Base-by-base conservation (phyloP, 805 yeast genomes). In the Ogataea pini region DNA sequence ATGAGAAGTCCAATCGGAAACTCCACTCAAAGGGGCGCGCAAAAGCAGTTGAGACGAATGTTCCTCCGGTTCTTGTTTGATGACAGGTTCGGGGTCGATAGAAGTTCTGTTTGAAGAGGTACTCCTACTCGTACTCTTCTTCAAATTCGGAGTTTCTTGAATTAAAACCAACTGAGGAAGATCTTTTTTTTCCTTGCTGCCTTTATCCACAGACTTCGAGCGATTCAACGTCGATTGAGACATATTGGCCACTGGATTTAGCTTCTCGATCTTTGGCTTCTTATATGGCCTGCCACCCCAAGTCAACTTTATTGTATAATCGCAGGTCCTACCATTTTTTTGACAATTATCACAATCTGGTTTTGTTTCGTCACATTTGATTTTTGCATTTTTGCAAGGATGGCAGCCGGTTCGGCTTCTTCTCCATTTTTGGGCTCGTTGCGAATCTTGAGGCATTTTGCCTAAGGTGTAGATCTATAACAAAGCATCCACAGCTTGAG, bases 241-340 rank as follows among this genome's bases (percentile, higher is more conserved):
- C 29, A 62, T 14, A 8, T 46, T 36, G 9, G 65, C 69, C 16
- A 64, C 44, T 1, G 61, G 61, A 46, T 59, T 64, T 56, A 61
- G 51, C 50, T 57, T 65, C 58, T 62, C 65, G 54, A 70, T 61
- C 60, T 68, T 69, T 3, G 70, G 62, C 39, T 70, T 69, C 54
- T 79, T 78, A 60, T 72, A 78, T 0, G 88, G 88, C 42, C 90
- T 65, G 0, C 91, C 91, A 16, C 89, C 90, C 92, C 92, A 86
- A 0, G 80, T 76, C 27, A 86, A 68, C 51, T 75, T 78, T 8
- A 86, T 57, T 3, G 83, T 70, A 55, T 86, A 86, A 58, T 85
- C 90, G 64, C 94, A 86, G 1, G 56, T 50, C 13, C 65, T 63
- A 1, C 67, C 64, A 2, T 74, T 64, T 51, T 77, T 80, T 1